Percentiles rank a stretch among this genome's conserved stretches.
Conservation (phyloP, 352 stramenopile genomes). For the Elongisporangium anandrum region DNA sequence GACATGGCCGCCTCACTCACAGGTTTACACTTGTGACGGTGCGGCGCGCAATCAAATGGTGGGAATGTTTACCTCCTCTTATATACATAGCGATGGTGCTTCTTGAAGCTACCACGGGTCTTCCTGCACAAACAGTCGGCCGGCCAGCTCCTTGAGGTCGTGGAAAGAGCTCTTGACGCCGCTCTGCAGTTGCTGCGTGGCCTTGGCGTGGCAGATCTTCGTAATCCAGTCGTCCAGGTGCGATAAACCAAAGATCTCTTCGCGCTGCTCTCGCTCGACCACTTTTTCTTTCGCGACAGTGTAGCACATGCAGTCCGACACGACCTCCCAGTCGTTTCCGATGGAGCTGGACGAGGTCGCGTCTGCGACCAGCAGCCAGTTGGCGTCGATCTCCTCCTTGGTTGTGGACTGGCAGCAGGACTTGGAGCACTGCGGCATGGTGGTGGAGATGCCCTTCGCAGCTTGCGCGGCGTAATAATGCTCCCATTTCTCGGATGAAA, state of each 20-base stretch:
- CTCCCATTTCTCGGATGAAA: slow-evolving; percentile 77
- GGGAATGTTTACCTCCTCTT: background rate
- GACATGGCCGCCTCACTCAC: no score
- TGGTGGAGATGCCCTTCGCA: slow-evolving; percentile 14
- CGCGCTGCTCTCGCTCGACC: slow-evolving; percentile 13
- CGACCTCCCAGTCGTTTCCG: slow-evolving; percentile 62
- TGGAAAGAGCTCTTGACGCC: slow-evolving; percentile 57
- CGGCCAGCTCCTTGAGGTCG: slow-evolving; percentile 52
- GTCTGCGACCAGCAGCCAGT: slow-evolving; percentile 77
- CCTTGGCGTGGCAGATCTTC: slow-evolving; percentile 44
- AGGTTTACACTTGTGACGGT: background rate
- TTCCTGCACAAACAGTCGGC: slow-evolving; percentile 41
- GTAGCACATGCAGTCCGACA: slow-evolving; percentile 56
- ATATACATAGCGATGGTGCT: background rate
- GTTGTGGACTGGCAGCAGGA: slow-evolving; percentile 57
- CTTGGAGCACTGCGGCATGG: slow-evolving; percentile 41
- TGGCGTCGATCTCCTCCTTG: slow-evolving; percentile 79
- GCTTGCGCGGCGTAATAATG: slow-evolving; percentile 61
- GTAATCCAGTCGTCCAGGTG: slow-evolving; percentile 68
- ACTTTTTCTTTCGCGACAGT: slow-evolving; percentile 44
- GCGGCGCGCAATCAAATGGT: background rate
- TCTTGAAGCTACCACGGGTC: background rate
- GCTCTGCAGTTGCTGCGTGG: slow-evolving; percentile 24
- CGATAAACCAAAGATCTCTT: slow-evolving; percentile 47
- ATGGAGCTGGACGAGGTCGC: slow-evolving; percentile 38